These are phyloP conservation scores for Lyophyllum semitale DNA, from an alignment of 768 basidiomycete species.

Conservation along the genomic window DNA sequence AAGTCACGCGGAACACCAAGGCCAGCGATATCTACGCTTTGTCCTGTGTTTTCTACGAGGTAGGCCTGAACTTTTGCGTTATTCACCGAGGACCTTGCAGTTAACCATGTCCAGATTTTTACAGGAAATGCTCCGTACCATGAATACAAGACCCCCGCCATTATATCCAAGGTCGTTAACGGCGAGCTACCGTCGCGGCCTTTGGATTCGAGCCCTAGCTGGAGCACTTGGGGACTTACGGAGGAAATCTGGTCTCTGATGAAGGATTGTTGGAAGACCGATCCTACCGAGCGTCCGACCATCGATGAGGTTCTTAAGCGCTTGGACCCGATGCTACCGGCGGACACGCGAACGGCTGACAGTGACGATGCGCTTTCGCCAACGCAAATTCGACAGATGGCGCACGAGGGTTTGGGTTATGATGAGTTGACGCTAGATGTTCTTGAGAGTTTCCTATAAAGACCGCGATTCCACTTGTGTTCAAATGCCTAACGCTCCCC, in stretches of 20 bases:
- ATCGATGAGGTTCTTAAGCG: not conserved
- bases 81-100: not conserved
- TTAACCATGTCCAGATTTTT: slow-evolving; percentile 17
- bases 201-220: slow-evolving; percentile 1
- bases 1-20: slow-evolving; percentile 14
- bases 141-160: slow-evolving; percentile 14
- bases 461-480: too few relatives aligned
- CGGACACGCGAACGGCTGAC: not conserved
- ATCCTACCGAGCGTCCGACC: slow-evolving; percentile 19
- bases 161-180: slow-evolving; percentile 13
- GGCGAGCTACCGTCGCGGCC: slow-evolving; percentile 19
- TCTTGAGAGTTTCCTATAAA: too few relatives aligned
- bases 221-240: slow-evolving; percentile 14
- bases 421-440: too few relatives aligned
- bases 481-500: too few relatives aligned
- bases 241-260: slow-evolving; percentile 22
- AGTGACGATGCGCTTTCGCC: not conserved
- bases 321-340: not conserved
- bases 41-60: not conserved
- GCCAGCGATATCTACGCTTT: slow-evolving; percentile 30
- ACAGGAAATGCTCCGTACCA: slow-evolving; percentile 14
- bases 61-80: not conserved
- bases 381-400: not conserved
- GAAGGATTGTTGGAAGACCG: slow-evolving; percentile 23
- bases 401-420: too few relatives aligned